Evolutionary conservation across 495 filamentous ascomycete genomes (phyloP), one percentile per base, ranked within the genome.

Genomic region (Articulospora tetracladia): DNA sequence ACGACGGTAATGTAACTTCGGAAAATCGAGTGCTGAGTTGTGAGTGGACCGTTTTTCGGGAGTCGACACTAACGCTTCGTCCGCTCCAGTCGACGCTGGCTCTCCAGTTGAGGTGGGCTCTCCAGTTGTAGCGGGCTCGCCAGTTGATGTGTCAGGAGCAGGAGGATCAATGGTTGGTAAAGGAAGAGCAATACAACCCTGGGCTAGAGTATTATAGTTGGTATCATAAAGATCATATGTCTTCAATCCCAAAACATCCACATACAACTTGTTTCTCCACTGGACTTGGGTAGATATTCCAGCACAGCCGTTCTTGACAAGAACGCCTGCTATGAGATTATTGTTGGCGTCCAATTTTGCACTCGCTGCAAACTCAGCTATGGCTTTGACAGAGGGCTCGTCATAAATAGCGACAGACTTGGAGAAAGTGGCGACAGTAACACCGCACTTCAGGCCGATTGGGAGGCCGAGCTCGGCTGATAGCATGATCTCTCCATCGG

Each of bases 391-490:
- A n/a, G 58, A 61, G 26, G 62, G 62, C 53, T 61, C 70, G 63
- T 72, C 76, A 67, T 75, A 72, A 71, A 78, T 68, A 69, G 65
- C 61, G 72, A 78, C 72, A 73, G 73, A 72, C 69, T 76, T 57
- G 22, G 54, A 57, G 25, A 17, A 57, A 54, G 39, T 69, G 24
- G 51, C 51, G 24, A 61, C 56, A 36, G 50, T 49, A n/a, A 65
- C 22, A 51, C 53, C 58, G 24, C 36, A 57, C 30, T 61, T 57
- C 25, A 65, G 36, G 28, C 58, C 58, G 36, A 65, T 57, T 30
- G 62, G 58, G 28, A 65, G 52, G 15, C 62, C 58, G 19, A 65
- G 47, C 17, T 54, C 32, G 30, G 62, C 62, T 27, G 41, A 52
- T 8, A 61, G 41, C 53, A 57, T 61, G 51, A 65, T 46, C 41